Evolutionary conservation across 2,329 filamentous ascomycete genomes (phyloP).

Genomic region (Lachnellula occidentalis): DNA sequence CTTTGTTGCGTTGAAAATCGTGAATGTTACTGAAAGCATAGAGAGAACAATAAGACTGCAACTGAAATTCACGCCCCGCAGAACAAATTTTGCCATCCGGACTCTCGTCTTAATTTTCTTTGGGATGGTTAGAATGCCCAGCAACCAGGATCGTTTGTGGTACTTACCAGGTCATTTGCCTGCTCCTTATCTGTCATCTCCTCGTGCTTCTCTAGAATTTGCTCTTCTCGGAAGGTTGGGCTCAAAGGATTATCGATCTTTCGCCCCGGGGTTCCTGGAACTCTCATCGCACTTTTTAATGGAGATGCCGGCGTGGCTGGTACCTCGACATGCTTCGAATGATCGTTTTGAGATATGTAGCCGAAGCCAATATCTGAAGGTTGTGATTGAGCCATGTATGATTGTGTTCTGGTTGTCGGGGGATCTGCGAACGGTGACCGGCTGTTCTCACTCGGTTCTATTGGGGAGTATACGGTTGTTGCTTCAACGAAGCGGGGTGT

Average conservation of each 20-base stretch:
- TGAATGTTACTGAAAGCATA: slow-evolving; percentile 82
- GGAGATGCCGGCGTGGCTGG: slow-evolving; percentile 69
- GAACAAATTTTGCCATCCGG: slow-evolving; percentile 85
- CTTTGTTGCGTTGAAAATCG: slow-evolving; percentile 88
- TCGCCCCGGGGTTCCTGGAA: slow-evolving; percentile 74
- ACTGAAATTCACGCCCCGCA: slow-evolving; percentile 94
- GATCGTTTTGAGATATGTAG: slow-evolving; percentile 63
- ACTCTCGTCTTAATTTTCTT: slow-evolving; percentile 92
- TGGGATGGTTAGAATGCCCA: slow-evolving; percentile 34
- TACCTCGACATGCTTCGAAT: slow-evolving; percentile 51
- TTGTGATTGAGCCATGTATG: slow-evolving; percentile 57
- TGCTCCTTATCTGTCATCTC: slow-evolving; percentile 78
- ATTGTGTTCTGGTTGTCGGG: slow-evolving; percentile 42
- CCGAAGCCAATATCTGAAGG: slow-evolving; percentile 89
- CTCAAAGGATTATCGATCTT: slow-evolving; percentile 73
- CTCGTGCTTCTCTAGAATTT: slow-evolving; percentile 80
- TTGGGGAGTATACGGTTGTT: slow-evolving; percentile 70
- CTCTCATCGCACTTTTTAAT: slow-evolving; percentile 84
- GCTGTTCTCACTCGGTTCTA: slow-evolving; percentile 47
- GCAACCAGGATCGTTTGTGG: not conserved
- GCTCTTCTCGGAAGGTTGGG: slow-evolving; percentile 87
- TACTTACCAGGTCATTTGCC: slow-evolving; percentile 76
- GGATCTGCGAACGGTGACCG: slow-evolving; percentile 55
- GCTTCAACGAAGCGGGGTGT: slow-evolving; percentile 78
- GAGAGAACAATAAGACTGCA: slow-evolving; percentile 92